Base-by-base conservation (phyloP, 2,329 filamentous ascomycete species). In the Diplodia mutila region DNA sequence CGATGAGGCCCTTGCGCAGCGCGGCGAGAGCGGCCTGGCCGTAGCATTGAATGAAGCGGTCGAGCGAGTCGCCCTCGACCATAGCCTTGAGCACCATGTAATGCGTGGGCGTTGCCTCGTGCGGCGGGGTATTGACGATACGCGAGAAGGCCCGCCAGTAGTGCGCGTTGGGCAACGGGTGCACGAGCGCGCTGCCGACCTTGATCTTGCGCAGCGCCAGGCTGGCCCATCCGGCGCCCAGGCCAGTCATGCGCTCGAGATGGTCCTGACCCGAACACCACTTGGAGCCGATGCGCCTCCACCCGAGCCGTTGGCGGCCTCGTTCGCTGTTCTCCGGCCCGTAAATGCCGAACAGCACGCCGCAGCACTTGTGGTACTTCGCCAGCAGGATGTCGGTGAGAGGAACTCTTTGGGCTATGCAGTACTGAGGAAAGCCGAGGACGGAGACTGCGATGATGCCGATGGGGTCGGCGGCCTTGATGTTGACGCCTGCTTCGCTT, bases 301-400 rank as follows among this genome's bases (percentile, higher is more conserved):
- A 77, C n/a, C 78, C 78, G 7, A 79, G 71, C 5, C 75, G 73
- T 29, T 70, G 65, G 29, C 73, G 73, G 34, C 77, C 77, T 65
- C 73, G 68, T 18, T 70, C 85, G 0, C 89, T 96, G 69, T 85
- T 89, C 76, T 97, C 92, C 69, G 84, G 88, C 27, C 92, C 94
- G 52, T 87, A 85, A 71, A 94, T 87, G 21, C 94, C 94, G 76
- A 96, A 98, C 0, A 99, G 83, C 1, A 93, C 89, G 0, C 95
- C 94, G 73, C 93, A 97, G 3, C 87, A 84, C 18, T 91, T 84
- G 69, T 93, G 89, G 74, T 92, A 91, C 78, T 98, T 97, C 66
- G 94, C 90, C 74, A 97, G 90, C 34, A 98, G 84, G 68, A 98
- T 91, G 75, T 96, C 92, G 64, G 93, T 89, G 68, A 97, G 83